These are phyloP conservation scores for Pseudognaphalium luteoalbum DNA, from an alignment of 129 eudicot genomes.

Conservation along the genomic window DNA sequence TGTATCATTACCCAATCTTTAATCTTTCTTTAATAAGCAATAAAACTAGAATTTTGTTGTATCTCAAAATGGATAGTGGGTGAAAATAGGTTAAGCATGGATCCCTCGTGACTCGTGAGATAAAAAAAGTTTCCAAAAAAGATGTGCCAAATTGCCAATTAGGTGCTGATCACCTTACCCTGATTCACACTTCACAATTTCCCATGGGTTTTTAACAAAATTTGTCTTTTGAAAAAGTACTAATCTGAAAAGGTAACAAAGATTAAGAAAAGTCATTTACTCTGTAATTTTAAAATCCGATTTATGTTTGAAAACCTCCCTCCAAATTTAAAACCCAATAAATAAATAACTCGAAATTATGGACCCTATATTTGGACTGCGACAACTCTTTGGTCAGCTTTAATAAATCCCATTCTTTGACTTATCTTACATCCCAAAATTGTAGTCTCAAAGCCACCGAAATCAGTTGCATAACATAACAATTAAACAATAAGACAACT, in stretches of 20 bases:
- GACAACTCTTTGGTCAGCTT: slow-evolving; percentile 18
- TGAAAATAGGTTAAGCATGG: slow-evolving; percentile 28
- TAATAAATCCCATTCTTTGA: slow-evolving; percentile 25
- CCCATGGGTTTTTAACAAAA: not conserved
- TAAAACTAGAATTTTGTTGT: slow-evolving; percentile 2
- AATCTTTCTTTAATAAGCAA: too few species aligned
- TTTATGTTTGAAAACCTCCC: not conserved
- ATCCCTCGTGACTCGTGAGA: slow-evolving; percentile 26
- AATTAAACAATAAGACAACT: not conserved
- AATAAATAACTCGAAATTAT: not conserved
- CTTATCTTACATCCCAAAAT: slow-evolving; percentile 3
- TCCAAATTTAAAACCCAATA: not conserved
- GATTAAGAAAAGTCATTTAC: too few species aligned
- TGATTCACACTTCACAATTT: slow-evolving; percentile 1
- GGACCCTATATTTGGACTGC: slow-evolving; percentile 10
- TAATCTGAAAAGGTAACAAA: not conserved
- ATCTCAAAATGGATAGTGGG: slow-evolving; percentile 25
- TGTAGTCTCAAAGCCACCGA: not conserved
- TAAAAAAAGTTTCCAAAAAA: slow-evolving; percentile 14
- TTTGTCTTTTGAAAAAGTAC: not conserved
- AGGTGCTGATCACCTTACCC: slow-evolving; percentile 20
- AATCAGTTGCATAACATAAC: not conserved
- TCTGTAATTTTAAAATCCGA: not conserved
- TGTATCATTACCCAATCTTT: too few species aligned
- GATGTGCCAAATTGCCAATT: slow-evolving; percentile 11